Conservation (phyloP, 257 asterid species). For the Solanum appendiculatum region DNA sequence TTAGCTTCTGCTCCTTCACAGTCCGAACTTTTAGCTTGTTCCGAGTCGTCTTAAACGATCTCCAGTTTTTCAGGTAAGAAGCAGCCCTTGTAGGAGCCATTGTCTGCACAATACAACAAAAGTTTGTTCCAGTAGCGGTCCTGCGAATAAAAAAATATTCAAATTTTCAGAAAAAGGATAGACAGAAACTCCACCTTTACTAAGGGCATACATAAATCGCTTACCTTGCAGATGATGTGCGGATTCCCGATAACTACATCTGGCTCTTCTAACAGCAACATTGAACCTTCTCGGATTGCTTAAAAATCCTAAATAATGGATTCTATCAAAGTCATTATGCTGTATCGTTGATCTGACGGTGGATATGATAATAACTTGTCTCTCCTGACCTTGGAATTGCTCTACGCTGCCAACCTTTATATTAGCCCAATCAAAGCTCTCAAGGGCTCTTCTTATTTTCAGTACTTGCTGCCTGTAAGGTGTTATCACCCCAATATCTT, state of each 20-base stretch:
- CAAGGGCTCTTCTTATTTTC: conserved; percentile 62
- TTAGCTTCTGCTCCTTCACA: neutral
- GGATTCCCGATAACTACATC: conserved; percentile 79
- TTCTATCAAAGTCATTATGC: conserved; percentile 70
- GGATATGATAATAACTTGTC: conserved; percentile 66
- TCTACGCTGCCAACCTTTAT: conserved; percentile 88
- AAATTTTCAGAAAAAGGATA: neutral
- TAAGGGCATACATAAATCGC: neutral
- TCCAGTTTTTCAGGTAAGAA: conserved; percentile 58
- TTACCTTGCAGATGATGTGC: conserved; percentile 90
- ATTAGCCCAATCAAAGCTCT: conserved; percentile 22
- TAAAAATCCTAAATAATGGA: conserved; percentile 75
- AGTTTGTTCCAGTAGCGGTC: conserved; percentile 73
- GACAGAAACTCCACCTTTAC: neutral
- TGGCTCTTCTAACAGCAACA: conserved; percentile 82
- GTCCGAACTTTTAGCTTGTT: neutral
- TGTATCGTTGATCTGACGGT: conserved; percentile 87
- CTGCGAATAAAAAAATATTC: conserved; percentile 20
- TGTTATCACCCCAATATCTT: conserved; percentile 86
- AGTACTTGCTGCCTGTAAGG: conserved; percentile 84
- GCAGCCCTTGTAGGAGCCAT: conserved; percentile 72
- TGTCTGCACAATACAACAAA: conserved; percentile 80
- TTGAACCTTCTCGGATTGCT: conserved; percentile 93
- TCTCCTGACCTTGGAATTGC: conserved; percentile 95
- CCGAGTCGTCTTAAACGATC: conserved; percentile 9